phyloP scores from a whole-genome alignment of 2,329 filamentous ascomycete species.

The Epichloe gansuensis region DNA sequence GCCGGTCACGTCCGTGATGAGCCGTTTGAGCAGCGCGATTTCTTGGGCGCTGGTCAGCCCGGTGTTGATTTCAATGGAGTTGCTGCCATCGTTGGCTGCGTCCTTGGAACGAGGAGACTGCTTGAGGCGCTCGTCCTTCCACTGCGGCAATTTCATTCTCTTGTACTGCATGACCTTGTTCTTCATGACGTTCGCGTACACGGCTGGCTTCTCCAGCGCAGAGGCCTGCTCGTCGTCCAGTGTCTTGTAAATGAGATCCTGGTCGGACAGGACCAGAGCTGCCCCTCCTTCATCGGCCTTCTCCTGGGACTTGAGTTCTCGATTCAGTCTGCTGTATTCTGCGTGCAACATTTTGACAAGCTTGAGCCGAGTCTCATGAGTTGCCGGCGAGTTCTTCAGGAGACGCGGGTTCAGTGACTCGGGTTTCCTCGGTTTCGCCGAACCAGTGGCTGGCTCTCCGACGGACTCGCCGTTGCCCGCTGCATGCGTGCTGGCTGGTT shows the following conservation, averaged over 20 bases:
- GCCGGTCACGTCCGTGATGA: constrained; percentile 51
- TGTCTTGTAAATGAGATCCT: constrained; percentile 55
- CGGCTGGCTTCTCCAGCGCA: constrained; percentile 51
- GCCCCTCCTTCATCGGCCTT: constrained; percentile 32
- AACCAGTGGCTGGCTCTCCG: neutral
- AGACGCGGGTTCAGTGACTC: constrained; percentile 57
- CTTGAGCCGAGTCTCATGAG: constrained; percentile 42
- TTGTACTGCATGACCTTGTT: constrained; percentile 65
- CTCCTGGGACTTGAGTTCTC: constrained; percentile 40
- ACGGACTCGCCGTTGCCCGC: neutral
- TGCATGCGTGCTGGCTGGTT: neutral
- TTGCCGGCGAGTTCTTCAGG: constrained; percentile 44
- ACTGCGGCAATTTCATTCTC: constrained; percentile 60
- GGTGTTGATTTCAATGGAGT: constrained; percentile 49
- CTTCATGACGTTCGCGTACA: constrained; percentile 80
- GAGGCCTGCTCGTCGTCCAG: constrained; percentile 69
- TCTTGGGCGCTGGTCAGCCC: constrained; percentile 59
- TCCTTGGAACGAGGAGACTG: constrained; percentile 9
- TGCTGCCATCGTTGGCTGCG: constrained; percentile 15
- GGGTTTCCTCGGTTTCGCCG: constrained; percentile 11
- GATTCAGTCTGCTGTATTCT: constrained; percentile 56
- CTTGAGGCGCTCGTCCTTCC: constrained; percentile 48
- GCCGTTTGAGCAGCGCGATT: constrained; percentile 45
- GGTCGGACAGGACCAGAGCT: constrained; percentile 43
- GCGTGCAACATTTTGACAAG: constrained; percentile 52